phyloP scores from a whole-genome alignment of 2,329 filamentous ascomycete genomes.

The Penicillium griseofulvum region DNA sequence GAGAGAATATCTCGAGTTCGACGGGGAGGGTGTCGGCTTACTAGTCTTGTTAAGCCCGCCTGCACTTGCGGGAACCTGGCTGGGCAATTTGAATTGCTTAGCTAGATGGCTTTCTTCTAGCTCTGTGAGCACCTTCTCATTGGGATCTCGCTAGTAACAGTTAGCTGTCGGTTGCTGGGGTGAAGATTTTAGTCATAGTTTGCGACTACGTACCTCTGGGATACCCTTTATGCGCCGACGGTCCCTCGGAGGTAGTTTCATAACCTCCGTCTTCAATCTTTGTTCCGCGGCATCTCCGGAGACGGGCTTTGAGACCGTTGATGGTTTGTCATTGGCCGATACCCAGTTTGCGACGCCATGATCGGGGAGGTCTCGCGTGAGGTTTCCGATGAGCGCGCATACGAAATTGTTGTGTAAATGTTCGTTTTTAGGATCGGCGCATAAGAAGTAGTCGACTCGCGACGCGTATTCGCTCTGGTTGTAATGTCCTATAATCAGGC shows the following conservation, averaged over 20 bases:
- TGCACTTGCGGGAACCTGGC: conserved; percentile 66
- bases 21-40: conserved; percentile 44
- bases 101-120: conserved; percentile 46
- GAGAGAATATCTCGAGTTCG: conserved; percentile 4
- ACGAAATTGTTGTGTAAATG: conserved; percentile 63
- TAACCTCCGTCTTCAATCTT: conserved; percentile 62
- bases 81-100: conserved; percentile 52
- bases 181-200: background rate
- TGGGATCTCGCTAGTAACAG: conserved; percentile 35
- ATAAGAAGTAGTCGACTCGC: conserved; percentile 56
- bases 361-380: conserved; percentile 59
- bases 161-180: background rate
- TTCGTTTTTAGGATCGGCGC: conserved; percentile 51
- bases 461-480: conserved; percentile 61
- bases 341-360: conserved; percentile 64
- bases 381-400: conserved; percentile 58
- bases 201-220: conserved; percentile 42
- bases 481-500: conserved; percentile 48
- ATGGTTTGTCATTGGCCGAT: conserved; percentile 56
- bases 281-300: conserved; percentile 62
- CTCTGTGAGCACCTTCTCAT: conserved; percentile 31
- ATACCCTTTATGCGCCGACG: conserved; percentile 58
- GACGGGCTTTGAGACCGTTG: conserved; percentile 49
- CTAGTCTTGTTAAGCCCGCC: conserved; percentile 76
- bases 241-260: conserved; percentile 60